Percentiles rank a stretch among this genome's conserved stretches.
Evolutionary conservation across 2,329 filamentous ascomycete species (phyloP).

Genomic region (Coniosporium tulheliwenetii): DNA sequence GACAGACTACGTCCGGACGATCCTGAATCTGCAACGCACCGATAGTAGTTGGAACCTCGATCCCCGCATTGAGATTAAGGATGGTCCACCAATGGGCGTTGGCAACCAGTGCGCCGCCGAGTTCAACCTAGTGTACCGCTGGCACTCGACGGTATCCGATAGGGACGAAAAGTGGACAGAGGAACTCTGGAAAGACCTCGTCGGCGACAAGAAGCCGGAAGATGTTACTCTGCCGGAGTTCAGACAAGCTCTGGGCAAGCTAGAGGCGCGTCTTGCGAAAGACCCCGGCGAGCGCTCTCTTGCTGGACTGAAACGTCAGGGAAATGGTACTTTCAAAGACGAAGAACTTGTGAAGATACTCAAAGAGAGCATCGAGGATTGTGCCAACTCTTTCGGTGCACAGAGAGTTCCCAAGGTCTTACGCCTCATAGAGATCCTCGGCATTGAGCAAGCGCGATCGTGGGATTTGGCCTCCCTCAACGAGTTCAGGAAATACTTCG

Average conservation of each 20-base stretch:
- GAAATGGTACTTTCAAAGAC: conserved; percentile 36
- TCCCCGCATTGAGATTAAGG: conserved; percentile 21
- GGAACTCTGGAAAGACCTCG: conserved; percentile 19
- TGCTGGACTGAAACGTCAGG: conserved; percentile 15
- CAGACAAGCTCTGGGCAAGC: neutral
- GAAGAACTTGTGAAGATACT: conserved; percentile 41
- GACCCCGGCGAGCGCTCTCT: conserved; percentile 17
- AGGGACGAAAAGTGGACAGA: conserved; percentile 31
- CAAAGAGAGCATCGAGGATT: conserved; percentile 44
- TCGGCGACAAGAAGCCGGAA: conserved; percentile 6
- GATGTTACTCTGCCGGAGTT: conserved; percentile 11
- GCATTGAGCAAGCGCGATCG: conserved; percentile 44
- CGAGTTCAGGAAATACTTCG: conserved; percentile 49
- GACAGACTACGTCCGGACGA: conserved; percentile 37
- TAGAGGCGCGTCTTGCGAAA: conserved; percentile 6
- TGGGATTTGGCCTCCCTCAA: conserved; percentile 49
- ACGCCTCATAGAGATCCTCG: conserved; percentile 45
- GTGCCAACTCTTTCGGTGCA: conserved; percentile 43
- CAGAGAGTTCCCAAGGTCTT: conserved; percentile 42
- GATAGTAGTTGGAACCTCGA: conserved; percentile 28
- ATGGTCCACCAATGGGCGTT: conserved; percentile 22
- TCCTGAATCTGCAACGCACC: conserved; percentile 30
- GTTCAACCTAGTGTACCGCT: conserved; percentile 39
- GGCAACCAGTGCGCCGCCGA: conserved; percentile 37
- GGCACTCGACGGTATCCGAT: conserved; percentile 28